These are phyloP conservation scores for Kodamaea sp. DNA, from an alignment of 1,139 yeast genomes.

Conservation along the genomic window DNA sequence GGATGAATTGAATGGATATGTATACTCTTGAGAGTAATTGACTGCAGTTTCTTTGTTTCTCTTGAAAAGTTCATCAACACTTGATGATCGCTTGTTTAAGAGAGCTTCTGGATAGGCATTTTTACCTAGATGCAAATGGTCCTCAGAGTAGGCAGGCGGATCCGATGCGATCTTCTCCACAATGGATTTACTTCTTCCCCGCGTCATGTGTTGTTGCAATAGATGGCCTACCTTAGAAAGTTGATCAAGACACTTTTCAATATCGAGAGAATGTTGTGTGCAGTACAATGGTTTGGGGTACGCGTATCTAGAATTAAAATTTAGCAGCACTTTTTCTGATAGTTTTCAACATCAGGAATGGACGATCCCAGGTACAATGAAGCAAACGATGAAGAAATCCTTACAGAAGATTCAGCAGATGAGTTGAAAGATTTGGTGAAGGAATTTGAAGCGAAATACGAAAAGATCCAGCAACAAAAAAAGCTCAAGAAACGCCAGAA, in stretches of 20 bases:
- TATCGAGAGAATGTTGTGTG: too few species aligned
- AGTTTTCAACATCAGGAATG: slow-evolving; percentile 14
- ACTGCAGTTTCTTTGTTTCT: background rate
- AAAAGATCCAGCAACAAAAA: slow-evolving; percentile 17
- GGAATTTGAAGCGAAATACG: slow-evolving; percentile 22
- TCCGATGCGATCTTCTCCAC: slow-evolving; percentile 48
- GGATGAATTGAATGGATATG: slow-evolving; percentile 35
- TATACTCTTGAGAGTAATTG: background rate
- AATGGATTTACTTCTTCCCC: slow-evolving; percentile 52
- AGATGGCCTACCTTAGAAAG: too few species aligned
- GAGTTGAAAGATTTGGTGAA: slow-evolving; percentile 25
- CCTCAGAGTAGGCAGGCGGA: slow-evolving; percentile 30
- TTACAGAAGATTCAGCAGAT: slow-evolving; percentile 27
- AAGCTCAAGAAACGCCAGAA: slow-evolving; percentile 2
- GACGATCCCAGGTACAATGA: slow-evolving; percentile 22
- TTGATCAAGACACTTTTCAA: too few species aligned
- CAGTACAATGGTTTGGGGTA: too few species aligned
- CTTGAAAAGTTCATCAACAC: slow-evolving; percentile 1
- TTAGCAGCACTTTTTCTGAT: too few species aligned
- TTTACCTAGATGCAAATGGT: slow-evolving; percentile 14
- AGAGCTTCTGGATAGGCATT: slow-evolving; percentile 3
- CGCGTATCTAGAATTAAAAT: too few species aligned
- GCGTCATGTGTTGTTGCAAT: slow-evolving; percentile 11
- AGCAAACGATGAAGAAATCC: slow-evolving; percentile 15
- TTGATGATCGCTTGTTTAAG: slow-evolving; percentile 18